These are phyloP conservation scores for Ophiocordyceps polyrhachis-furcata DNA, from an alignment of 2,329 filamentous ascomycete genomes.

Conservation along the genomic window DNA sequence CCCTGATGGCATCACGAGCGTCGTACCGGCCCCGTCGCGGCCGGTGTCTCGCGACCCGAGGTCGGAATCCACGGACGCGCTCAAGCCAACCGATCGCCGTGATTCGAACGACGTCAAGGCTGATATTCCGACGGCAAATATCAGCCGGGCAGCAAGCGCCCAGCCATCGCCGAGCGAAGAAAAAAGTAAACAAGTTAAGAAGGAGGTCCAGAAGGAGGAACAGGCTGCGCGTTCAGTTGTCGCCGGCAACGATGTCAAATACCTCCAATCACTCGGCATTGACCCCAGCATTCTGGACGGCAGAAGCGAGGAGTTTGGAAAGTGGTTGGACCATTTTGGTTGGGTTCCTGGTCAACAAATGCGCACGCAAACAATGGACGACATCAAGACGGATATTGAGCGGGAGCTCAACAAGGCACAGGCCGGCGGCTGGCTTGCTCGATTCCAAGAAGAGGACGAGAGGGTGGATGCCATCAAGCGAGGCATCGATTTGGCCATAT, in stretches of 20 bases:
- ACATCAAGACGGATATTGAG: conserved; percentile 66
- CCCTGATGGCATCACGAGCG: conserved; percentile 75
- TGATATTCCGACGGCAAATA: conserved; percentile 33
- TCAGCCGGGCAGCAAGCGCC: conserved; percentile 15
- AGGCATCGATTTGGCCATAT: conserved; percentile 76
- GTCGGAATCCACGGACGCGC: conserved; percentile 7
- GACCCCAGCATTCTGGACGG: conserved; percentile 60
- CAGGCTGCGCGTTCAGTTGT: conserved; percentile 41
- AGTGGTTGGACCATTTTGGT: conserved; percentile 69
- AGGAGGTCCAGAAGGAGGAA: conserved; percentile 18
- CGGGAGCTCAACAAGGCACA: conserved; percentile 80
- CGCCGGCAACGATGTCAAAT: conserved; percentile 59
- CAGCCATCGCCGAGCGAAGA: conserved; percentile 15
- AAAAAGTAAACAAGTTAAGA: conserved; percentile 19
- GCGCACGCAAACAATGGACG: conserved; percentile 56
- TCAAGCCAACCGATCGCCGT: conserved; percentile 13
- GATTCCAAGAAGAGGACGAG: conserved; percentile 73
- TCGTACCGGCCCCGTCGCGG: conserved; percentile 59
- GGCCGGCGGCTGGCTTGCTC: conserved; percentile 78
- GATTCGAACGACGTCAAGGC: conserved; percentile 33
- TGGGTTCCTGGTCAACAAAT: conserved; percentile 66
- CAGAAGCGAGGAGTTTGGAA: conserved; percentile 61
- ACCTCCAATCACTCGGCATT: conserved; percentile 59
- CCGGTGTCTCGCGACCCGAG: conserved; percentile 19
- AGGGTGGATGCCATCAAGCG: conserved; percentile 71